Evolutionary conservation across 768 basidiomycete species (phyloP).

Genomic region (Russula sp.): DNA sequence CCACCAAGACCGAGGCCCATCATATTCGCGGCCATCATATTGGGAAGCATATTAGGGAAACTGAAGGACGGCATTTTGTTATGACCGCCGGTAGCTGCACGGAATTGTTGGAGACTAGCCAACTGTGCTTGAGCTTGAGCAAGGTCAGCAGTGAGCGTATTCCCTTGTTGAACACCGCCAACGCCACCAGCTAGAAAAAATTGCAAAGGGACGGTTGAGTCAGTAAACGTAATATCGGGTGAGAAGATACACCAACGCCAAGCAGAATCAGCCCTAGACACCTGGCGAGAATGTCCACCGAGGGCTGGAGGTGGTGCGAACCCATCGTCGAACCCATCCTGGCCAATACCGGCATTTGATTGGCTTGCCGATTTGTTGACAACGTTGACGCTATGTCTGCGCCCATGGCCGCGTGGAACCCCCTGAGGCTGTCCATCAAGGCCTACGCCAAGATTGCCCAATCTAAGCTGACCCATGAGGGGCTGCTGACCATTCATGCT

Average conservation of each 20-base stretch:
- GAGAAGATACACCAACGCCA: conserved; percentile 77
- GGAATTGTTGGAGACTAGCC: conserved; percentile 94
- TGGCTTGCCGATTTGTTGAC: conserved; percentile 68
- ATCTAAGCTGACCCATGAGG: conserved; percentile 70
- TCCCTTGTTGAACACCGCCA: conserved; percentile 54
- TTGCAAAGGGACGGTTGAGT: conserved; percentile 17
- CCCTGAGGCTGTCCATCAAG: conserved; percentile 64
- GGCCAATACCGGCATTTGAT: conserved; percentile 47
- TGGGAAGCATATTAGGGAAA: conserved; percentile 97
- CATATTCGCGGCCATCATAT: conserved; percentile 96
- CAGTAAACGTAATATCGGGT: conserved; percentile 9
- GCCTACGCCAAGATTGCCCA: conserved; percentile 51
- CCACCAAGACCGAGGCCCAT: conserved; percentile 85
- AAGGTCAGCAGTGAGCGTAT: conserved; percentile 74
- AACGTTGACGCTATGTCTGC: conserved; percentile 89
- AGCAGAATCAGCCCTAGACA: conserved; percentile 73
- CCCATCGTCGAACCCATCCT: conserved; percentile 78
- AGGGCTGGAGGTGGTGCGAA: conserved; percentile 59
- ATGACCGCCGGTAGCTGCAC: conserved; percentile 90
- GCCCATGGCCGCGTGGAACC: conserved; percentile 79
- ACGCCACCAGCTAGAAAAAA: conserved; percentile 68
- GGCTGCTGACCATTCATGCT: conserved; percentile 48
- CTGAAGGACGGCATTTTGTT: conserved; percentile 97
- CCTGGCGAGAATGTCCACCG: conserved; percentile 70
- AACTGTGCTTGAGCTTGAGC: conserved; percentile 97